Base-by-base conservation (phyloP, 129 eudicot species). In the Deinandra increscens region DNA sequence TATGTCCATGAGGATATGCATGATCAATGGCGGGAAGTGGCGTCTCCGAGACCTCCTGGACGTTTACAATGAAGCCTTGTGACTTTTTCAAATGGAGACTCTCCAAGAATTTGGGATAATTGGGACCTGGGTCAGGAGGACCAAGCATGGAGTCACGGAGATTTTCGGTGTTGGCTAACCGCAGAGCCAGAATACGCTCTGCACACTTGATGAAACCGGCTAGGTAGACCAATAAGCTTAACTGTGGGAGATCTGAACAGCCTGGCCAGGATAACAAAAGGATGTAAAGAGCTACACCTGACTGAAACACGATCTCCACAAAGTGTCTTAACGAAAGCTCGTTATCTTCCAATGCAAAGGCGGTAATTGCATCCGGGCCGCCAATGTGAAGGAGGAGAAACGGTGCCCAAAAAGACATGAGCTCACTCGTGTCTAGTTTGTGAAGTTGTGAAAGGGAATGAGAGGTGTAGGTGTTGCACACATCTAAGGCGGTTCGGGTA, bases 371-470 rank as follows among this genome's bases (percentile, higher is more conserved):
- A 33, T 84, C 85, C 0, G 87, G 84, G 29, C 89, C 89, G 22
- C 95, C 95, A 4, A 87, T 76, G 71, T 84, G 95, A 12, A 87
- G 83, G 67, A 87, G 70, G 7, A 87, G 82, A 84, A 87, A 87
- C 0, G 84, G 84, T 2, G 90, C 87, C 95, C 95, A 87, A 56
- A 84, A 87, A 19, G 85, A 67, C 80, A 74, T 75, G 66, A 84
- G 75, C 70, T 81, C 75, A 12, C 73, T 33, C 15, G 34, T 14
- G 51, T 10, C 12, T 17, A 6, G 6, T 65, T 53, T 64, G 42
- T 53, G 56, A 41, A 29, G 0, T 15, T 63, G 22, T 39, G 71
- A 73, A 73, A 8, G 23, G 62, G 69, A 33, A 49, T 50, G 71
- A 3, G 65, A 37, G 9, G 49, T 41, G 43, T 58, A 31, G 19